A percentile compares a stretch with the other conserved stretches of the same genome.
phyloP scores from a whole-genome alignment of 2,329 filamentous ascomycete genomes.

The Diaporthe batatas region DNA sequence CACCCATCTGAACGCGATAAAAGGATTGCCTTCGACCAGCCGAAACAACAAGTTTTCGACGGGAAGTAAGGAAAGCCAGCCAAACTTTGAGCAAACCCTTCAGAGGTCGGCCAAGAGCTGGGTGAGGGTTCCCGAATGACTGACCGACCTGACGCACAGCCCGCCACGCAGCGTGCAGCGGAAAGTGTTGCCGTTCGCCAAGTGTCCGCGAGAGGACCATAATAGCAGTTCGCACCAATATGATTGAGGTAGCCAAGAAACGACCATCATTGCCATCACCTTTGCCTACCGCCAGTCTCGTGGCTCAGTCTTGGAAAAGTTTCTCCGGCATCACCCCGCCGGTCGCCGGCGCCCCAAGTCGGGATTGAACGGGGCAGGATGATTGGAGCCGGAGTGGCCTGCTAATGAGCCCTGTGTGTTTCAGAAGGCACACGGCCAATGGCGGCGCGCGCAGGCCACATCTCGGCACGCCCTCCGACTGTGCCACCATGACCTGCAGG shows the following conservation, averaged over 20 bases:
- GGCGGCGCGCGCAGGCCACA: conserved; percentile 27
- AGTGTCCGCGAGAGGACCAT: not conserved
- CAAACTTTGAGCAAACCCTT: conserved; percentile 9
- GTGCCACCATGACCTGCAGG: conserved; percentile 27
- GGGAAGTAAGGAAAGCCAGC: conserved; percentile 10
- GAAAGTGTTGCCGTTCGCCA: not conserved
- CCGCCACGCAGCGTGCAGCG: conserved; percentile 13
- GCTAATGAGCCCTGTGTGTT: conserved; percentile 24
- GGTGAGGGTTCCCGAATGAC: not conserved
- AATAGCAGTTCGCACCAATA: not conserved
- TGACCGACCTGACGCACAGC: conserved; percentile 23
- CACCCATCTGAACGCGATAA: conserved; percentile 6
- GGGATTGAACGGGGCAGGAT: conserved; percentile 28
- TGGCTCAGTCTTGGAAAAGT: conserved; percentile 27
- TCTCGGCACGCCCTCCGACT: conserved; percentile 33
- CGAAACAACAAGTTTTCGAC: not conserved
- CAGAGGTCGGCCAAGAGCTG: conserved; percentile 14
- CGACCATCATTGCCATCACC: not conserved
- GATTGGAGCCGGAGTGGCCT: conserved; percentile 37
- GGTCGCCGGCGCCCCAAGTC: conserved; percentile 31
- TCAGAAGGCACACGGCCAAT: conserved; percentile 35
- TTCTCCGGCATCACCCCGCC: conserved; percentile 18
- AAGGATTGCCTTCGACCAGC: not conserved
- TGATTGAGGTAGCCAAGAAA: conserved; percentile 18
- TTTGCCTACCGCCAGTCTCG: conserved; percentile 9